Conservation (phyloP, 1,139 yeast genomes). For the Petasospora fabianii region DNA sequence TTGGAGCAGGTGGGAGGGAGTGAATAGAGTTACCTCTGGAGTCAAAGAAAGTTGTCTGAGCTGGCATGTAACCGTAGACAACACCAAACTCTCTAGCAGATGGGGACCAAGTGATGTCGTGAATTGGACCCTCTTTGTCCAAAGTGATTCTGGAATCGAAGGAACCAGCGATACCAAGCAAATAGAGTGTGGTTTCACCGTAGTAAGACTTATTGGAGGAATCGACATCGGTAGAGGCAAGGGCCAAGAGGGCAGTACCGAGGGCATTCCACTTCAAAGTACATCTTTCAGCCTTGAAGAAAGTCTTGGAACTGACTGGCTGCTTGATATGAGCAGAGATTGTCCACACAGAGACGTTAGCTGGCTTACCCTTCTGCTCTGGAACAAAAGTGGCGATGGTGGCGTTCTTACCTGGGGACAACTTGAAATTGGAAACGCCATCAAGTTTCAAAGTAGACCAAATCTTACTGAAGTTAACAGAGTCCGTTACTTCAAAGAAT, state of each 20-base stretch:
- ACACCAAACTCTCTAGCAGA: slow-evolving; percentile 96
- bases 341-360: slow-evolving; percentile 79
- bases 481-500: slow-evolving; percentile 50
- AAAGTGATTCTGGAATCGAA: slow-evolving; percentile 86
- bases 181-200: slow-evolving; percentile 91
- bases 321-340: slow-evolving; percentile 63
- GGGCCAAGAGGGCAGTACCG: slow-evolving; percentile 91
- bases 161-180: slow-evolving; percentile 88
- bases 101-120: slow-evolving; percentile 97
- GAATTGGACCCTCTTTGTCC: slow-evolving; percentile 93
- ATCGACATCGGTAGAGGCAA: slow-evolving; percentile 95
- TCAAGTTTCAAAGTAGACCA: slow-evolving; percentile 60
- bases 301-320: slow-evolving; percentile 81
- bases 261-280: slow-evolving; percentile 88
- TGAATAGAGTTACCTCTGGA: slow-evolving; percentile 87
- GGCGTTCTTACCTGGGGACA: slow-evolving; percentile 84
- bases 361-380: slow-evolving; percentile 82
- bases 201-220: slow-evolving; percentile 91
- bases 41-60: slow-evolving; percentile 91
- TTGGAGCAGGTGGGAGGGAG: slow-evolving; percentile 80
- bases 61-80: slow-evolving; percentile 96
- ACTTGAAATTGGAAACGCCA: slow-evolving; percentile 53
- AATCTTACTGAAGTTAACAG: slow-evolving; percentile 52
- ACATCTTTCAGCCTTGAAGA: slow-evolving; percentile 95
- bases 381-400: slow-evolving; percentile 91